Evolutionary conservation across 2,329 filamentous ascomycete genomes (phyloP).

Genomic region (Botryotinia calthae): DNA sequence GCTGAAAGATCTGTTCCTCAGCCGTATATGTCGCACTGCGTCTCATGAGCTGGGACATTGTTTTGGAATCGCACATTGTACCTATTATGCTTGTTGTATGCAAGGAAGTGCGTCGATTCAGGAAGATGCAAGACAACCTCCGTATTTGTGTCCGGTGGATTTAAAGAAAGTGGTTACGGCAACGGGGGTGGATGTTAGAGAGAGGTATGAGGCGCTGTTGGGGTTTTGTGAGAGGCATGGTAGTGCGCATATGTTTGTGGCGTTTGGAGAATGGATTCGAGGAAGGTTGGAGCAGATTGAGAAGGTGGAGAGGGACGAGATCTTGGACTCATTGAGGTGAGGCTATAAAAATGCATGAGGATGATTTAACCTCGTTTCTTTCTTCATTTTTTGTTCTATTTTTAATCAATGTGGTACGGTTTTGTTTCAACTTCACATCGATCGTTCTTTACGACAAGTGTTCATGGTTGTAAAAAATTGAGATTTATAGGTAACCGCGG

Average conservation of each 20-base stretch:
- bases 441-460: neutral
- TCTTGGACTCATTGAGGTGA: neutral
- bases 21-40: slow-evolving; percentile 54
- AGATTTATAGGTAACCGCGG: neutral
- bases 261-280: slow-evolving; percentile 46
- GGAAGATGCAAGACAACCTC: slow-evolving; percentile 61
- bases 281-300: slow-evolving; percentile 31
- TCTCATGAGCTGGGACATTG: slow-evolving; percentile 68
- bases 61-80: slow-evolving; percentile 63
- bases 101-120: slow-evolving; percentile 55
- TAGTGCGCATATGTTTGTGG: slow-evolving; percentile 47
- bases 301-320: neutral
- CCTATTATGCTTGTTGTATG: slow-evolving; percentile 64
- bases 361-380: neutral
- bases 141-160: slow-evolving; percentile 61
- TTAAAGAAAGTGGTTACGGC: slow-evolving; percentile 50
- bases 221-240: slow-evolving; percentile 45
- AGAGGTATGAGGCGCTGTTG: slow-evolving; percentile 44
- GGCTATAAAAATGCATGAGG: neutral
- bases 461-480: neutral
- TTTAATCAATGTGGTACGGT: no score
- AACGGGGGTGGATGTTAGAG: slow-evolving; percentile 35
- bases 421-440: neutral
- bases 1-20: slow-evolving; percentile 53
- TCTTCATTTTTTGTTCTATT: rapidly evolving